Base-by-base conservation (phyloP, 148 eudicot genomes). In the Pouteria glomerata region DNA sequence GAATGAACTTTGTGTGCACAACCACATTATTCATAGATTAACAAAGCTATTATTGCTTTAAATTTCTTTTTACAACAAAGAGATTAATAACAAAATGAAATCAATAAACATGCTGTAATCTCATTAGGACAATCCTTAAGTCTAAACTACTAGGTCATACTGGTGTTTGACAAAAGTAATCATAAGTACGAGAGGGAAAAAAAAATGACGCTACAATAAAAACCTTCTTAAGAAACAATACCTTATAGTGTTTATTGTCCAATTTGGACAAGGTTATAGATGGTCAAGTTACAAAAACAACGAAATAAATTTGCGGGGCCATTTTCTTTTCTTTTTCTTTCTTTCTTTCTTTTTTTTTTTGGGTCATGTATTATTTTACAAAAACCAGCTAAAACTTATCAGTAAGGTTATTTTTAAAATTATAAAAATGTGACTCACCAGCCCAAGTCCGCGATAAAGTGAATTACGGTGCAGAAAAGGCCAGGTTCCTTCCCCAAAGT, bases 401-500 rank as follows among this genome's bases (percentile, higher is more conserved):
- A 74, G 90, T 81, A 63, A 66, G 31, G 52, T 55, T 19, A 51
- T 45, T 1, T 21, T 51, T 11, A 63, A n/a, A 1, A 74, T 23
- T 53, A 24, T 15, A 31, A 70, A 50, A 51, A 50, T 44, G 52
- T 1, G 29, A 81, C 92, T 85, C 71, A 94, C 98, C 82, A 94
- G 90, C 70, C 90, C 87, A 66, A 94, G 75, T 59, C 98, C 98
- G 21, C 97, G 89, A 80, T 91, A 94, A 29, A 94, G 91, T 66
- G 98, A 86, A 37, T 76, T 81, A 48, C 6, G 72, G 80, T 94
- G 97, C 89, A 94, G 65, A 81, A 94, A 94, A 35, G 93, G 90
- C 98, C 98, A 94, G 39, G 90, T 79, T 76, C 98, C 98, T 76
- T 86, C 88, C 35, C 98, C 98, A 80, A 76, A 73, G 78, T 80